Conservation (phyloP, 495 filamentous ascomycete species). For the Daldinia loculata region DNA sequence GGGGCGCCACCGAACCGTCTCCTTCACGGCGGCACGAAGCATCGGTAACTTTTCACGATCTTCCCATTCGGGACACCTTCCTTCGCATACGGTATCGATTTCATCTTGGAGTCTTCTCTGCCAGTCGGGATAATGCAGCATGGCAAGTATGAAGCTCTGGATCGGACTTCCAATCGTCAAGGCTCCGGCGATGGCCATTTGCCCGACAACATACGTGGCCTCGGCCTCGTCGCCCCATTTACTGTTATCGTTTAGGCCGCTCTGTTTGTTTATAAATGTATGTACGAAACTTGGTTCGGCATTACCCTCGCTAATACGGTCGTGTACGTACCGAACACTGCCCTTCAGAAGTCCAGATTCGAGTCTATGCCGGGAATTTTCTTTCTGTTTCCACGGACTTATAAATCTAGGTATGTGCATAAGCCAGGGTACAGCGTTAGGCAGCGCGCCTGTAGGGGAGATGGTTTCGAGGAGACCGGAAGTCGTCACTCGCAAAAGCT, state of each 20-base stretch:
- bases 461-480: slow-evolving; percentile 67
- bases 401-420: slow-evolving; percentile 53
- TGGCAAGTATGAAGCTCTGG: slow-evolving; percentile 66
- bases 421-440: slow-evolving; percentile 59
- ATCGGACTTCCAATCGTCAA: slow-evolving; percentile 61
- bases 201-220: slow-evolving; percentile 55
- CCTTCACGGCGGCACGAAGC: slow-evolving; percentile 67
- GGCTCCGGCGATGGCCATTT: slow-evolving; percentile 60
- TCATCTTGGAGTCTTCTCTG: slow-evolving; percentile 62
- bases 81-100: slow-evolving; percentile 60
- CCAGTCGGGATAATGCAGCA: slow-evolving; percentile 67
- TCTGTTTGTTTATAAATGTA: slow-evolving; percentile 52
- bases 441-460: slow-evolving; percentile 63
- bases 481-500: slow-evolving; percentile 62
- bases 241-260: slow-evolving; percentile 9
- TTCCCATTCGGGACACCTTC: slow-evolving; percentile 58
- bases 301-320: slow-evolving; percentile 35
- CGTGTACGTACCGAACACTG: slow-evolving; percentile 54
- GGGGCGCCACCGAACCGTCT: slow-evolving; percentile 69
- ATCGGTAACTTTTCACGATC: slow-evolving; percentile 56
- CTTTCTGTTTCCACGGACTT: slow-evolving; percentile 63
- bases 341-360: slow-evolving; percentile 51
- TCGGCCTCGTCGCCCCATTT: slow-evolving; percentile 46
- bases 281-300: slow-evolving; percentile 54
- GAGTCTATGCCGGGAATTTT: slow-evolving; percentile 50